A percentile compares a stretch with the other conserved stretches of the same genome.
Evolutionary conservation across 2,329 filamentous ascomycete genomes (phyloP).

Genomic region (Clonostachys solani): DNA sequence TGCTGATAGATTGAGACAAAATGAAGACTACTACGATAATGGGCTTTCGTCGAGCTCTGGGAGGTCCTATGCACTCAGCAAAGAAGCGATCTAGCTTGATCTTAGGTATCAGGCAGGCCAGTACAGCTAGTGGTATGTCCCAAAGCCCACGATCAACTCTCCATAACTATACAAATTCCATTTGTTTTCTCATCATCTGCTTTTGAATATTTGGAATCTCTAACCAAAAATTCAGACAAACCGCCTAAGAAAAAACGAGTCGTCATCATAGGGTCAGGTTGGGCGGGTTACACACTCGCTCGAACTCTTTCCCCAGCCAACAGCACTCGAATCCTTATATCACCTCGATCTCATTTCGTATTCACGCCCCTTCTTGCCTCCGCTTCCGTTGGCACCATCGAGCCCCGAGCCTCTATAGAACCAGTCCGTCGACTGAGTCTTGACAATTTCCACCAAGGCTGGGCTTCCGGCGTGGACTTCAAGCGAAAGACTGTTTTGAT

Average conservation of each 20-base stretch:
- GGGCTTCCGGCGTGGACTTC: constrained; percentile 78
- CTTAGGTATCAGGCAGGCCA: too few relatives aligned
- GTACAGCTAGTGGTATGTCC: too few relatives aligned
- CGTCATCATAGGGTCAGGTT: constrained; percentile 73
- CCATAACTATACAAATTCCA: too few relatives aligned
- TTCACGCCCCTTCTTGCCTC: constrained; percentile 85
- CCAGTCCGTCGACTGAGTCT: constrained; percentile 65
- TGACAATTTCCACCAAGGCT: constrained; percentile 74
- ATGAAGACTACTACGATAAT: too few relatives aligned
- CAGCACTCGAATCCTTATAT: constrained; percentile 73
- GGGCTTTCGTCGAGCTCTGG: too few relatives aligned
- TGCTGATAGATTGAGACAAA: too few relatives aligned
- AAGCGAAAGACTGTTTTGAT: constrained; percentile 66
- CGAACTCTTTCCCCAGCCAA: constrained; percentile 65
- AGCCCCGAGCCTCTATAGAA: constrained; percentile 82
- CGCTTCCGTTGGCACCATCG: constrained; percentile 80
- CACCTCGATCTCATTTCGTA: constrained; percentile 85
- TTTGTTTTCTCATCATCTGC: too few relatives aligned
- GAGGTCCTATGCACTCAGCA: too few relatives aligned
- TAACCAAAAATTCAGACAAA: too few relatives aligned
- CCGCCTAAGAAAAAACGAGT: constrained; percentile 43
- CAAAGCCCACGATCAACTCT: too few relatives aligned
- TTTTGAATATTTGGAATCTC: too few relatives aligned
- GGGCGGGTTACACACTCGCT: constrained; percentile 76
- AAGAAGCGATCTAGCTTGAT: too few relatives aligned